Evolutionary conservation across 768 basidiomycete genomes (phyloP).

Genomic region (Boletus bicolor): DNA sequence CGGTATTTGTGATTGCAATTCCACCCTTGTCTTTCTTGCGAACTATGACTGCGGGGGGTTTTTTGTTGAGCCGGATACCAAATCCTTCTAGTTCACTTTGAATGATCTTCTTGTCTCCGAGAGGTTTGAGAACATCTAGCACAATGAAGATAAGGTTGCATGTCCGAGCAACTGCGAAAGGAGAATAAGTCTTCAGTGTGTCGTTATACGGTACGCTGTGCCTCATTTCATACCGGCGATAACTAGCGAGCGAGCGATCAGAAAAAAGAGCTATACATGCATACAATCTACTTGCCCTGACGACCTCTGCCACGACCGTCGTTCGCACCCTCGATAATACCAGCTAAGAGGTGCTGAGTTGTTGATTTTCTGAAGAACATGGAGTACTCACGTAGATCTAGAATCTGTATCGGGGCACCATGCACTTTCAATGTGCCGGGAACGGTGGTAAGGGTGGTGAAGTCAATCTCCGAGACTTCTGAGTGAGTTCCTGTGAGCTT

Average conservation of each 20-base stretch:
- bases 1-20: slow-evolving; percentile 93
- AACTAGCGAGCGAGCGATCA: slow-evolving; percentile 37
- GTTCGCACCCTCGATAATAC: slow-evolving; percentile 97
- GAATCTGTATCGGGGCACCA: slow-evolving; percentile 93
- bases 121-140: slow-evolving; percentile 96
- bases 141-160: slow-evolving; percentile 99
- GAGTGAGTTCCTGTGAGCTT: slow-evolving; percentile 96
- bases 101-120: slow-evolving; percentile 90
- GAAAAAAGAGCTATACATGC: slow-evolving; percentile 20
- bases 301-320: slow-evolving; percentile 95
- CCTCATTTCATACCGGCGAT: slow-evolving; percentile 61
- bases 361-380: neutral
- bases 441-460: slow-evolving; percentile 93
- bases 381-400: slow-evolving; percentile 74
- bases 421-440: slow-evolving; percentile 94
- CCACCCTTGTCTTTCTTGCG: slow-evolving; percentile 88
- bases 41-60: slow-evolving; percentile 81
- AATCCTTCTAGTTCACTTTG: slow-evolving; percentile 97
- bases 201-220: slow-evolving; percentile 4
- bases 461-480: slow-evolving; percentile 94
- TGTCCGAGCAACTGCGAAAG: slow-evolving; percentile 79
- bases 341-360: slow-evolving; percentile 49
- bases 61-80: slow-evolving; percentile 94
- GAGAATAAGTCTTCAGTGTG: slow-evolving; percentile 1
- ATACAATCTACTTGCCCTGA: slow-evolving; percentile 57